Evolutionary conservation across 164 flowering plant genomes (phyloP), one percentile per base, ranked within the genome.

Genomic region (Akebia trifoliata): DNA sequence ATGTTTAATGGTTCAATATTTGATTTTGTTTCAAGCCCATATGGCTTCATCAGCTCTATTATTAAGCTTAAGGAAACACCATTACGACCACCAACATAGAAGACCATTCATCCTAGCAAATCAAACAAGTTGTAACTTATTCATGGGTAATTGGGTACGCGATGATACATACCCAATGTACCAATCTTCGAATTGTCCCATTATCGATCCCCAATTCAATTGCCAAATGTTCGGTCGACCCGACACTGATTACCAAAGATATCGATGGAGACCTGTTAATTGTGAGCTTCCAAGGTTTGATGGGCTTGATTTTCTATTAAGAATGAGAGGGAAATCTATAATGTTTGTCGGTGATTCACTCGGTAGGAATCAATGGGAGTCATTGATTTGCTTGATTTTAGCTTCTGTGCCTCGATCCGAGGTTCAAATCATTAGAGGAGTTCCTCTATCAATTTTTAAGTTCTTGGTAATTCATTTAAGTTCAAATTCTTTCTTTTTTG

Each of bases 291-390:
- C 87, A 28, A 86, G 95, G 73, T 88, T 88, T 45, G 46, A 86
- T 70, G 96, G 86, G 61, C 44, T 68, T 12, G 75, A 72, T 11
- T 86, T 89, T 66, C 46, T 86, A 71, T 0, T 11, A 47, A 78
- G 63, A 24, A 82, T 89, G 94, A 77, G 67, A 62, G 89, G 87
- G 32, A 89, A 77, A 60, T 73, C 72, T 0, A 63, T 89, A 49
- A 86, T 89, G 96, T 83, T 89, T 66, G 95, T 85, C 3, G 97
- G 95, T 4, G 97, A 90, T 48, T 90, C 97, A 0, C 56, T 90
- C 8, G 90, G 92, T 6, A 60, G 77, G 58, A 85, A 87, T 59
- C 97, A 90, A 69, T 90, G 97, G 97, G 76, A 90, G 77, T 90
- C 95, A 0, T 61, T 90, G 70, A 64, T 85, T 48, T 90, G 97